These are phyloP conservation scores for Skeletonema costatum DNA, from an alignment of 108 stramenopile species.

Conservation along the genomic window DNA sequence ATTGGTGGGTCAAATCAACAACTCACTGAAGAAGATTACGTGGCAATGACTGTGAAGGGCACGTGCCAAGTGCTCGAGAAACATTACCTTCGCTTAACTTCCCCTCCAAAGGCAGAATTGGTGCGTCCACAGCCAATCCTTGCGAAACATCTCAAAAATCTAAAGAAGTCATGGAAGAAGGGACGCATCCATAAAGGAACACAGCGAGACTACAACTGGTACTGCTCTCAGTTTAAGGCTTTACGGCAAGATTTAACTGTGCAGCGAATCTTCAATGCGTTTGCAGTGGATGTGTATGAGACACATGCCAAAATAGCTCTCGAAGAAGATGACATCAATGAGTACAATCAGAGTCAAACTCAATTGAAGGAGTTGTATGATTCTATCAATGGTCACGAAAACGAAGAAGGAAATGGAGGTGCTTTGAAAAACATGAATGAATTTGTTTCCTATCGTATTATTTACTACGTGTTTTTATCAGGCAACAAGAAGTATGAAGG, in stretches of 20 bases:
- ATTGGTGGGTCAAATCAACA: conserved; percentile 59
- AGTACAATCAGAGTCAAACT: conserved; percentile 97
- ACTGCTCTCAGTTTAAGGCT: conserved; percentile 94
- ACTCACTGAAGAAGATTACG: conserved; percentile 67
- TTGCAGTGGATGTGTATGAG: conserved; percentile 94
- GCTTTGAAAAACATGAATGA: conserved; percentile 62
- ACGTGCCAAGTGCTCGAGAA: conserved; percentile 76
- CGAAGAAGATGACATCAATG: conserved; percentile 86
- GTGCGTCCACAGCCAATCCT: conserved; percentile 72
- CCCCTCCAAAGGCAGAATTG: conserved; percentile 68
- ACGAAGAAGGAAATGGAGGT: conserved; percentile 22
- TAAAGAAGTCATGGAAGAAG: conserved; percentile 47
- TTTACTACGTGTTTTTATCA: conserved; percentile 80
- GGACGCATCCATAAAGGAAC: conserved; percentile 29
- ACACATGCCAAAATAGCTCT: conserved; percentile 94
- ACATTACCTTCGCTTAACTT: conserved; percentile 82
- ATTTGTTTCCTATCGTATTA: conserved; percentile 81
- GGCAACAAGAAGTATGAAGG: conserved; percentile 70
- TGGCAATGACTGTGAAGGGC: conserved; percentile 79
- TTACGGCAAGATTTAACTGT: conserved; percentile 96
- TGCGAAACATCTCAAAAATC: conserved; percentile 56
- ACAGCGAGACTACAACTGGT: conserved; percentile 77
- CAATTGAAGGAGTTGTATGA: conserved; percentile 83
- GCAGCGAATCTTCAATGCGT: conserved; percentile 86
- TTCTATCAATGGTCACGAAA: conserved; percentile 25